Evolutionary conservation across 345 rosid species (phyloP), one percentile per base, ranked within the genome.

Genomic region (Acer campestre): DNA sequence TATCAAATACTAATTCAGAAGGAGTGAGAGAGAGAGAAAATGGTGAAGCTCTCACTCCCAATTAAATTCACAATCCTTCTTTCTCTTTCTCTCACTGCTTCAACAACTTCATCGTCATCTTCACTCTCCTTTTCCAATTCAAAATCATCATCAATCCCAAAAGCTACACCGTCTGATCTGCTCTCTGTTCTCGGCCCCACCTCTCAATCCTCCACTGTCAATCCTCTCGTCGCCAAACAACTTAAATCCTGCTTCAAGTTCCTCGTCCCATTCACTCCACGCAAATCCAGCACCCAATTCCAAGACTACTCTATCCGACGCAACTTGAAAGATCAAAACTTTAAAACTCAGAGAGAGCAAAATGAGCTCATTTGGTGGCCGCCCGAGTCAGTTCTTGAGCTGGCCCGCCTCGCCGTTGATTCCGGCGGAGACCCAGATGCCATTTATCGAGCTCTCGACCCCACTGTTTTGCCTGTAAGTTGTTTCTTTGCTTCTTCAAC

Each of bases 361-460:
- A 85, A 93, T 71, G 83, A 85, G 77, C 90, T 95, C 64, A 74
- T 95, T 16, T 95, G 98, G 98, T 88, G 95, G 94, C 98, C 98
- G 23, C 98, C 98, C 18, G 86, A 88, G 80, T 82, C 97, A 59
- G 84, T 95, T 65, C 91, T 93, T 3, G 97, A 95, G 61, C 85
- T 93, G 58, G 98, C 98, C 80, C 93, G 98, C 49, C 94, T 95
- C 22, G 92, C 97, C 62, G 76, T 93, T n/a, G 98, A 93, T 75
- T 91, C 98, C 56, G 93, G 94, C 2, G 98, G 98, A 1, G 95
- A 93, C 70, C 94, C 92, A 2, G 91, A 76, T 70, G 86, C 89
- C 14, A 85, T 95, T 70, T 83, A 93, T 68, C 85, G 90, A 35
- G 75, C 92, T 31, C 87, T 95, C 40, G 94, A 95, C 82, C 95